Evolutionary conservation across 306 rosid species (phyloP), one percentile per base, ranked within the genome.

Genomic region (Quercus agrifolia): DNA sequence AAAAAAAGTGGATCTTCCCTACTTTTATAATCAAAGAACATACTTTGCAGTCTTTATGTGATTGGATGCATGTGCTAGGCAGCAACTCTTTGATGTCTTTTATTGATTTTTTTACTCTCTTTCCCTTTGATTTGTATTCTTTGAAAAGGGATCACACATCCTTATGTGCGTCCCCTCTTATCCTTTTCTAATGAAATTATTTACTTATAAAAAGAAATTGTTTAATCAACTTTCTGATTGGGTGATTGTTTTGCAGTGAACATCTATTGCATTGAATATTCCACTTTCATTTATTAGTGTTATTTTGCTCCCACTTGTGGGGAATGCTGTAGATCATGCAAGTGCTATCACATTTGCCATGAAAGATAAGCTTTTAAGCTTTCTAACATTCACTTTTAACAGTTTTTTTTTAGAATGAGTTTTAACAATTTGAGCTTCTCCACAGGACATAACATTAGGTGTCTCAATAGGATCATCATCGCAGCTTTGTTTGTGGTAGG

Each of bases 301-400:
- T 61, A 83, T 93, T 80, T 80, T 93, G 88, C 98, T 93, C 74
- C 98, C 98, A 13, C 79, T 93, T 52, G 97, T 88, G 84, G 94
- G 93, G 70, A 91, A 93, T 85, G 98, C 98, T 62, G 97, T 96
- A 11, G 98, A 93, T 84, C 98, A 93, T 87, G 98, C 97, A 70
- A 90, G 94, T 77, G 98, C 97, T 71, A 54, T 93, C 69, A 87
- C 90, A 85, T 93, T 93, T 90, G 97, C 98, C 80, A 87, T 90
- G 92, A 91, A 93, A 89, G 98, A 91, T 82, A 93, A 91, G 89
- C 92, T 93, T 77, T 94, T 93, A 77, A 87, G 88, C 52, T 75
- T 84, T 73, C 59, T 44, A 44, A 67, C 72, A 6, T 62, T 52
- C 31, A 11, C n/a, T 30, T 77, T 38, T 51, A 23, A 20, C 23